Evolutionary conservation across 345 rosid species (phyloP), one percentile per base, ranked within the genome.

Genomic region (Linum trigynum): DNA sequence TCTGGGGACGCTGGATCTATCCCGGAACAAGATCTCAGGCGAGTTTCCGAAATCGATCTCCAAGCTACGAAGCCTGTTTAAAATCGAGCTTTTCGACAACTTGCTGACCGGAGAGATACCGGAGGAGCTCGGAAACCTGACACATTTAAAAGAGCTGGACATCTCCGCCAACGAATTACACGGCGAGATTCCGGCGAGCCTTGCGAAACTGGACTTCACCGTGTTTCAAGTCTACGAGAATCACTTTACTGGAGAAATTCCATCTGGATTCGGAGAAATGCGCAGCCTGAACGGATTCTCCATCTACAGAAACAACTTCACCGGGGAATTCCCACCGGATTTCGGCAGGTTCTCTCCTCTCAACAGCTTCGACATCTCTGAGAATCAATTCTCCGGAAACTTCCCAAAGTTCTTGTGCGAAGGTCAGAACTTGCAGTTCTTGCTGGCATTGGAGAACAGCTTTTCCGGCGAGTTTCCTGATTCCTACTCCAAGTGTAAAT

Each of bases 1-100:
- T 69, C 80, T 91, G 2, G 87, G 83, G 59, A 96, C 89, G 83
- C 62, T 91, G 79, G 87, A 91, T 74, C 80, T 91, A 15, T 87
- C 92, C 65, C 80, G 84, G 76, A 91, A 91, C 69, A 64, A 75
- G 39, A 51, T 89, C 72, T 75, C 69, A 36, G 98, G 98, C 1
- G 82, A 82, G 3, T 95, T 87, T 35, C 96, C 96, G 53, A 14
- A 69, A 36, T 71, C 81, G 2, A 86, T 92, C 66, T 66, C 89
- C 45, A 85, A 77, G 57, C 64, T 88, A 69, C 70, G 12, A 16
- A 85, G 81, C 40, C 84, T 90, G 65, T 58, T 36, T 5, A 79
- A 90, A 77, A 84, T 92, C 38, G 98, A 92, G 83, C 51, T 88
- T 32, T 90, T 11, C 38, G 0, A 0, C 1, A 92, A 92, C 76